Evolutionary conservation across 176 grass and related monocot genomes (phyloP), one percentile per base, ranked within the genome.

Genomic region (Thalia dealbata): DNA sequence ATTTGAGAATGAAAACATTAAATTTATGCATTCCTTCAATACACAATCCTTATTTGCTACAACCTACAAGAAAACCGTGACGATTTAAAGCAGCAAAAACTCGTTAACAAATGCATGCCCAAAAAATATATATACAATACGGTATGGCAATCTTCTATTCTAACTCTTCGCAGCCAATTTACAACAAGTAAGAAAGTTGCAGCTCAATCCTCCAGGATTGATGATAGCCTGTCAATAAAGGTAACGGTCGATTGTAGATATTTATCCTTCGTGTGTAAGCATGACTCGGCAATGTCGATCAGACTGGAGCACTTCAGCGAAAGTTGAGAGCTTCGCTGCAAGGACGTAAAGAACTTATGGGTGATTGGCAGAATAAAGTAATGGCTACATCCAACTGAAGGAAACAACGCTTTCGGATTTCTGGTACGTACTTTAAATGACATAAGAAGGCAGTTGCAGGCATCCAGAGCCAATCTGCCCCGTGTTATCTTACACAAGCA

Each of bases 401-500:
- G 15, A 16, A 52, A 52, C 18, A 52, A 52, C 3, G 51, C 13
- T 52, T 52, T 18, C 51, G 7, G 3, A 16, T 18, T 16, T 3
- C 51, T 32, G 16, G 3, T 23, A 75, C 56, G 10, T 75, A 75
- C 73, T 15, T 27, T 64, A 48, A 63, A 75, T 46, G 59, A 63
- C 21, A 64, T 3, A 50, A 75, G 73, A 62, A 75, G 55, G 42
- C 59, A 75, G 19, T 75, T 75, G 56, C 73, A 75, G 44, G 59
- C 28, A 48, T 75, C 73, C 3, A 75, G 55, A 50, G 73, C 59
- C 38, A 75, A 64, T 9, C 42, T 75, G 13, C 73, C 73, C 11
- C 59, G 73, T 30, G 73, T 50, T 10, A 9, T 58, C 73, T 75
- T 63, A 58, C 28, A 2, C n/a, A 45, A 75, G 38, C n/a, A 75